These are phyloP conservation scores for Trichosanthes cucumerina DNA, from an alignment of 306 rosid genomes.

Conservation along the genomic window DNA sequence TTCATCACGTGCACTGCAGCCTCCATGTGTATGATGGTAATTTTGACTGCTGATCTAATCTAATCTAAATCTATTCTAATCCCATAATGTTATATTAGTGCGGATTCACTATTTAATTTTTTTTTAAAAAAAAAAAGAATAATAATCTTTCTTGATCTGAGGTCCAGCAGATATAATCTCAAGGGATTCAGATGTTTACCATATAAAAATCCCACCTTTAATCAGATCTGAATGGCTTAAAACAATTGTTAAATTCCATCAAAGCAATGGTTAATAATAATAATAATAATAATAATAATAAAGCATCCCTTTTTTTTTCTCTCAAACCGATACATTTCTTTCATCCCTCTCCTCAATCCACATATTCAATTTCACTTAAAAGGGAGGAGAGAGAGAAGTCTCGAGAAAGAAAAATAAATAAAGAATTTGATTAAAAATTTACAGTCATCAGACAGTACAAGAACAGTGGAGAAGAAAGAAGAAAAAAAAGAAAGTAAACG, in stretches of 20 bases:
- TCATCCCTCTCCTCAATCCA: neutral
- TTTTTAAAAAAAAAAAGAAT: neutral
- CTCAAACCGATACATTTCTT: neutral
- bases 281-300: too few relatives aligned
- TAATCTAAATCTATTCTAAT: neutral
- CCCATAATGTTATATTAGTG: neutral
- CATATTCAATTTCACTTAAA: neutral
- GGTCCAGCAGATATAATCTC: constrained; percentile 1
- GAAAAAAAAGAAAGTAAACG: neutral
- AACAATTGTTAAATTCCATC: neutral
- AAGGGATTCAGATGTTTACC: neutral
- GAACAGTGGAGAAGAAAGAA: neutral
- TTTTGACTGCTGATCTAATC: neutral
- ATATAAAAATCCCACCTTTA: neutral
- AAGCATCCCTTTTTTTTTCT: neutral
- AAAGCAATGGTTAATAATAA: neutral
- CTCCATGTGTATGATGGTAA: neutral
- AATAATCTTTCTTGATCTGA: constrained; percentile 1
- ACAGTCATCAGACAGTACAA: neutral
- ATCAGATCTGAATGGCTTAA: neutral
- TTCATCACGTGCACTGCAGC: neutral
- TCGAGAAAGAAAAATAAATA: neutral
- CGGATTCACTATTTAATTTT: neutral
- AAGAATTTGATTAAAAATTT: neutral
- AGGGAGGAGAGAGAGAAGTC: neutral